Percentiles rank a stretch among this genome's conserved stretches.
Conservation (phyloP, 192 early-diverging fungal genomes). For the Obelidium mucronatum region DNA sequence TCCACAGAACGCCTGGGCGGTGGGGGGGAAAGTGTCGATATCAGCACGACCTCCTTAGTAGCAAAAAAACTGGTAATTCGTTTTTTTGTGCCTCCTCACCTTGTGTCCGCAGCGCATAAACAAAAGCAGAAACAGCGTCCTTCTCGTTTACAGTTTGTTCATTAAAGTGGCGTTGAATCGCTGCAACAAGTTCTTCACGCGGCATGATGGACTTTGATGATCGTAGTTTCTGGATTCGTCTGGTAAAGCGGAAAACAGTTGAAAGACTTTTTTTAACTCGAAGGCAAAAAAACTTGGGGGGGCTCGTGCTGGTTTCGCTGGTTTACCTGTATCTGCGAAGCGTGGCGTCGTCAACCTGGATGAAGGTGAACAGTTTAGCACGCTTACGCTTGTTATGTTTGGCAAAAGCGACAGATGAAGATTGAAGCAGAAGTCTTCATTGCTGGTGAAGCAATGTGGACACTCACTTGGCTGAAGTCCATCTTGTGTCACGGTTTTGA, state of each 20-base stretch:
- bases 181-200: constrained; percentile 47
- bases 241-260: background rate
- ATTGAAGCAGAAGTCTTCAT: background rate
- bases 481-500: background rate
- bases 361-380: no score
- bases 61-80: constrained; percentile 6
- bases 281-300: no score
- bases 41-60: background rate
- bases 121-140: constrained; percentile 50
- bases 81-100: no score
- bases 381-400: no score
- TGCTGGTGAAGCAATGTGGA: background rate
- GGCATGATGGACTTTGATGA: background rate
- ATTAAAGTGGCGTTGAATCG: constrained; percentile 50
- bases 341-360: constrained; percentile 32
- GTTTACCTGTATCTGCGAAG: constrained; percentile 23
- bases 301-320: background rate
- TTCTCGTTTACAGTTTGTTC: constrained; percentile 53
- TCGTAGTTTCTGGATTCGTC: constrained; percentile 22
- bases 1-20: constrained; percentile 23
- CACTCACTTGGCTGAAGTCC: constrained; percentile 26
- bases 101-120: constrained; percentile 48
- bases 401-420: background rate
- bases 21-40: background rate
- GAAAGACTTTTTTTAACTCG: no score